Evolutionary conservation across 1,284 basidiomycete species (phyloP), one percentile per base, ranked within the genome.

Genomic region (Fereydounia khargensis): DNA sequence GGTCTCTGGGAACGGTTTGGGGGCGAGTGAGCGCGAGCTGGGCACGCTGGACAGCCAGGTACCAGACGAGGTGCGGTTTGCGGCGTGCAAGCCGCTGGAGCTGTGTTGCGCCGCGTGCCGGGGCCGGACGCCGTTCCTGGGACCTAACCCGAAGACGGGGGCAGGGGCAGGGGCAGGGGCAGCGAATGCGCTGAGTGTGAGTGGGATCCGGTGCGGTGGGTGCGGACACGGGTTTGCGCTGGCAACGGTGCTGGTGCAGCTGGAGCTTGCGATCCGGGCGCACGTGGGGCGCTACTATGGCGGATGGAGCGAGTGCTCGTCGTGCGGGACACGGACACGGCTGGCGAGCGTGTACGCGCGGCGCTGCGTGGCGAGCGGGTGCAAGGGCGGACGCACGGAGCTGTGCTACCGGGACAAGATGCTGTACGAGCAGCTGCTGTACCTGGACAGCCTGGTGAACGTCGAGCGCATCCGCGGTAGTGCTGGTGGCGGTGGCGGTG

Each of bases 321-420:
- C 85, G 2, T 99, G 95, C 73, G 83, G 84, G 8, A 82, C 85
- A 45, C 81, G 85, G 17, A 91, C 91, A n/a, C 81, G 91, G 19
- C 86, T 85, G 81, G 91, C 95, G 85, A 82, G 88, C 32, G 90
- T 97, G 0, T 95, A 92, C 75, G 90, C 90, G 7, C 82, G 84
- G 34, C 62, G 68, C 3, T 75, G 73, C 43, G 35, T 73, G 14
- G 69, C 61, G 13, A 19, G 40, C 2, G 49, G 62, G 5, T 75
- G 73, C 51, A 39, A 56, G 10, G 73, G 71, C 19, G n/a, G n/a
- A n/a, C 38, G 48, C 5, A 53, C 59, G 0, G 49, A 49, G 31
- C 53, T 34, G 1, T 20, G 37, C 20, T 75, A 73, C 53, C 37
- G 45, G 13, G 71, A 75, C 49, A 73, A 73, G 39, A 47, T 54